Base-by-base conservation (phyloP, 768 basidiomycete species). In the Crepidotus variabilis region DNA sequence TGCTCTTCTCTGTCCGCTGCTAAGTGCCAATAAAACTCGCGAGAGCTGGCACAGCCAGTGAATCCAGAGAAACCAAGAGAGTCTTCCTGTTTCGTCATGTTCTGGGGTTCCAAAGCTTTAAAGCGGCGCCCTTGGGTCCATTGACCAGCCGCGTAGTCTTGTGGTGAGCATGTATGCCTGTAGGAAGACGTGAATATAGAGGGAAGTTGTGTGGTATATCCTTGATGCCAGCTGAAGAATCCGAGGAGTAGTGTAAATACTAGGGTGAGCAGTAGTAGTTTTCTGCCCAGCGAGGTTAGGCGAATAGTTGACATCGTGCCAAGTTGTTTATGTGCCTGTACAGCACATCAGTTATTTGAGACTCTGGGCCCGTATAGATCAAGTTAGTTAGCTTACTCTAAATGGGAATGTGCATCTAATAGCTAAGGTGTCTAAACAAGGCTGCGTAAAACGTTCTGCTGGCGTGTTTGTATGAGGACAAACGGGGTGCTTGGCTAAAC, bases 1-100 rank as follows among this genome's bases (percentile, higher is more conserved):
- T 75, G 72, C 10, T 74, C 73, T 50, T 70, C 62, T 18, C 70
- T 74, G 68, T 86, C 84, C 0, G 78, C 66, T 7, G 75, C 84
- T 22, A 88, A 71, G 65, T 88, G 86, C 86, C 85, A 87, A 56
- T 70, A 71, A 60, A 77, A 79, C 67, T 87, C 86, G 52, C 85
- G 74, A 54, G 79, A 78, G 60, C 80, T 81, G 18, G 86, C 85
- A 59, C 86, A 87, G 28, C 84, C 84, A 54, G 78, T 70, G 34
- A 85, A 78, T 6, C 84, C 84, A n/a, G 80, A 74, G 60, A 86
- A 80, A 3, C 57, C 64, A 47, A 83, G 67, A 6, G 75, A 78
- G 57, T 87, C 79, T 28, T 76, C 71, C 10, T 64, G 62, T 18
- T 61, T 52, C 2, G 71, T 70, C 69, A 83, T 75, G 45, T 57